Conservation (phyloP, 768 basidiomycete species). For the Heimioporus sp. region DNA sequence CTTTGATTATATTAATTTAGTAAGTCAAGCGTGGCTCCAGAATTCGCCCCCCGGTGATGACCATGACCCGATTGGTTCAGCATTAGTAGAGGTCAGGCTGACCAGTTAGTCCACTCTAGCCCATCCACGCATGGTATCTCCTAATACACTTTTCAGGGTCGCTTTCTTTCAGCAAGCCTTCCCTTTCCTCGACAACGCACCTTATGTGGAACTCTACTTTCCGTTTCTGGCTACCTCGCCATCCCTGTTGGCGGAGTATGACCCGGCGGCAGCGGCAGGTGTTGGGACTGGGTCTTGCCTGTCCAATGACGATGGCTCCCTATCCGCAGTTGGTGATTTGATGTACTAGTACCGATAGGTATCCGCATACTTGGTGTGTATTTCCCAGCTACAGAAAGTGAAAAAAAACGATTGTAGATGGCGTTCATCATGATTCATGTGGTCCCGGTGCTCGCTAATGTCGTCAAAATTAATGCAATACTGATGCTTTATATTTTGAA, state of each 20-base stretch:
- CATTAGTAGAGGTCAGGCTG: conserved; percentile 32
- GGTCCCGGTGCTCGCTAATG: too few relatives aligned
- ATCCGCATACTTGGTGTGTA: too few relatives aligned
- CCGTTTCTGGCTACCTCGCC: conserved; percentile 36
- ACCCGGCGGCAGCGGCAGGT: conserved; percentile 6
- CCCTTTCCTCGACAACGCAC: conserved; percentile 30
- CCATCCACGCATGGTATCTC: background rate
- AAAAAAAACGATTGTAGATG: too few relatives aligned
- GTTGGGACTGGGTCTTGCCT: conserved; percentile 32
- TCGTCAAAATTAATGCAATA: too few relatives aligned
- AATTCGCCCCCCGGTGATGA: background rate
- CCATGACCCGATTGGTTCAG: background rate
- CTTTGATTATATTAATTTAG: conserved; percentile 37
- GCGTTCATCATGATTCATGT: too few relatives aligned
- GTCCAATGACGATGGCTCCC: conserved; percentile 28
- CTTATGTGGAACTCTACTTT: conserved; percentile 35
- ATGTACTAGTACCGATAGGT: too few relatives aligned
- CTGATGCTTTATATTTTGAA: too few relatives aligned
- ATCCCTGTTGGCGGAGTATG: conserved; percentile 20
- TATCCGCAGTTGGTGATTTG: conserved; percentile 26
- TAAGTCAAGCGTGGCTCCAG: conserved; percentile 8
- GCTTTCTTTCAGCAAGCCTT: conserved; percentile 34
- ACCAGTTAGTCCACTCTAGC: conserved; percentile 20
- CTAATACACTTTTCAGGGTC: conserved; percentile 21
- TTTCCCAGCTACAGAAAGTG: too few relatives aligned